A percentile compares a stretch with the other conserved stretches of the same genome.
Evolutionary conservation across 805 yeast genomes (phyloP).

Genomic region (Candida patagonica): DNA sequence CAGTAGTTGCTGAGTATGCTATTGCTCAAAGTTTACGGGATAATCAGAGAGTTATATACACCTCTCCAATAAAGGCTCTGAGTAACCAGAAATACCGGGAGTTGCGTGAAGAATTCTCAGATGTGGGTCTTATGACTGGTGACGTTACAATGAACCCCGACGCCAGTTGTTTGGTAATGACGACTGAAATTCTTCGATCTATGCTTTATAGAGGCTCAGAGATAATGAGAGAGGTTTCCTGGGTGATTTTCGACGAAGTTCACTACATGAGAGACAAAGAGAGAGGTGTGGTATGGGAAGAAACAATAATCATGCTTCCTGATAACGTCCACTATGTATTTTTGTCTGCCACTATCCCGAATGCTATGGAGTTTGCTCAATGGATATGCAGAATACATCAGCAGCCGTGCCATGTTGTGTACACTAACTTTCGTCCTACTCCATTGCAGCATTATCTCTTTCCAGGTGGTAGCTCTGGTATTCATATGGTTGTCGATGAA

Average conservation of each 20-base stretch:
- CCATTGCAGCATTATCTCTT: constrained; percentile 95
- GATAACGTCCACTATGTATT: constrained; percentile 93
- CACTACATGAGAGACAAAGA: constrained; percentile 98
- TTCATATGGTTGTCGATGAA: constrained; percentile 94
- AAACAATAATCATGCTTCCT: constrained; percentile 88
- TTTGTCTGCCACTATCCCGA: constrained; percentile 93
- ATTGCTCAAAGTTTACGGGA: constrained; percentile 89
- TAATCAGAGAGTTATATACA: constrained; percentile 88
- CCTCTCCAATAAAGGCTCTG: constrained; percentile 91
- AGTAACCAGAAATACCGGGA: constrained; percentile 94
- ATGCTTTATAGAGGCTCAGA: constrained; percentile 98
- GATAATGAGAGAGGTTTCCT: constrained; percentile 96
- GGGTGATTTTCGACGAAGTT: constrained; percentile 97
- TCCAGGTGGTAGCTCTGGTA: constrained; percentile 99
- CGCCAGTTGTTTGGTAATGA: constrained; percentile 97
- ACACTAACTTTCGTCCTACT: constrained; percentile 97
- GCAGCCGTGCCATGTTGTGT: constrained; percentile 98
- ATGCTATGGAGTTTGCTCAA: constrained; percentile 96
- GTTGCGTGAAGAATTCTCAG: constrained; percentile 84
- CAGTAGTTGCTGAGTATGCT: constrained; percentile 95
- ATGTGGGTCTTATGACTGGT: constrained; percentile 98
- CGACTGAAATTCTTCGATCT: constrained; percentile 93
- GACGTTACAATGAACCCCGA: constrained; percentile 98
- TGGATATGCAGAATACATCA: constrained; percentile 94
- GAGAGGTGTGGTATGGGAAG: constrained; percentile 99